These are phyloP conservation scores for Aspergillus clavatus DNA, from an alignment of 2,329 filamentous ascomycete species.

Conservation along the genomic window DNA sequence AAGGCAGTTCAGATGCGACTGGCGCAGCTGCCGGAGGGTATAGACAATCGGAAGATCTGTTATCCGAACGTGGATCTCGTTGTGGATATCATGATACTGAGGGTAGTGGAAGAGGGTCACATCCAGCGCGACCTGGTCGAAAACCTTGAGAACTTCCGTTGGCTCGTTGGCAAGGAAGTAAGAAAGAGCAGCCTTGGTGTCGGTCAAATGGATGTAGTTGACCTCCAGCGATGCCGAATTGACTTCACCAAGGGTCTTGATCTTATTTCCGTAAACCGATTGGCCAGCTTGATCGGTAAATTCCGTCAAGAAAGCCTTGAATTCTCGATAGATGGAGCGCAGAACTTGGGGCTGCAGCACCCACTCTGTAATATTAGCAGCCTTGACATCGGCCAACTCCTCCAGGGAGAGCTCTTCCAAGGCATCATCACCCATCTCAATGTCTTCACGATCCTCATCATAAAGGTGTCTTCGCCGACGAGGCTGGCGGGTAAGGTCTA, in stretches of 20 bases:
- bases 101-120: slow-evolving; percentile 94
- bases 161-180: slow-evolving; percentile 96
- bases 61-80: slow-evolving; percentile 95
- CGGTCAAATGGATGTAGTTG: slow-evolving; percentile 86
- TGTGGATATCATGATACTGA: slow-evolving; percentile 95
- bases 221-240: slow-evolving; percentile 96
- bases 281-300: slow-evolving; percentile 85
- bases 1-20: slow-evolving; percentile 92
- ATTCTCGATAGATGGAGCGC: slow-evolving; percentile 89
- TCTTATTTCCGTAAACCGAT: slow-evolving; percentile 92
- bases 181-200: slow-evolving; percentile 86
- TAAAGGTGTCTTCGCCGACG: slow-evolving; percentile 83
- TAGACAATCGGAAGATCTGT: slow-evolving; percentile 92
- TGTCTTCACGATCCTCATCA: slow-evolving; percentile 87
- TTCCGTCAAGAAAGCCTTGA: slow-evolving; percentile 94
- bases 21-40: slow-evolving; percentile 88
- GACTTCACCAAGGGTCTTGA: slow-evolving; percentile 91
- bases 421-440: slow-evolving; percentile 83
- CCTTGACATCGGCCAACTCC: slow-evolving; percentile 87
- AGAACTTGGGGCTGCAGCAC: slow-evolving; percentile 85
- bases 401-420: slow-evolving; percentile 94
- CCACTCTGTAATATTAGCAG: slow-evolving; percentile 91
- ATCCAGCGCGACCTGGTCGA: slow-evolving; percentile 95
- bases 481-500: slow-evolving; percentile 80
- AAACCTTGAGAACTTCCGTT: slow-evolving; percentile 90